Evolutionary conservation across 371 early-diverging fungal genomes (phyloP), one percentile per base, ranked within the genome.

Genomic region (Caulochytrium protostelioides): DNA sequence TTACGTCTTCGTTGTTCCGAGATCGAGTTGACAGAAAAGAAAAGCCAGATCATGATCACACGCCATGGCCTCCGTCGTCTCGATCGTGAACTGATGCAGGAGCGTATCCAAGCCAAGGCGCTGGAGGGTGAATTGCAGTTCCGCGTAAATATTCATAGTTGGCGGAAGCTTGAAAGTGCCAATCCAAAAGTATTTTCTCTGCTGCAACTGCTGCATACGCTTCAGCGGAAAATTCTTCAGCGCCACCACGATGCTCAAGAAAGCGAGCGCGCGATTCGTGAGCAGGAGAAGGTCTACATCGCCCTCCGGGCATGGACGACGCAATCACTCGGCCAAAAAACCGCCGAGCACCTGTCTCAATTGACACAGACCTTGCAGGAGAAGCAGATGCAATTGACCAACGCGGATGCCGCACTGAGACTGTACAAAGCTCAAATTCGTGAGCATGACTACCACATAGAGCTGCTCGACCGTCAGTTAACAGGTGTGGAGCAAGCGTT

Each of bases 101-200:
- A 55, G 35, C 41, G 43, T 30, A 55, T 52, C 7, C 41, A 55
- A 9, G 50, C 50, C n/a, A 66, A 58, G 37, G 63, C 61, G 4
- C 46, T 66, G 12, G 59, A 66, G 38, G 55, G 63, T n/a, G 57
- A 66, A 44, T 47, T 66, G 5, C 37, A 47, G 35, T 54, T 63
- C 31, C 64, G 59, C 16, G 52, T 66, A 30, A 66, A 66, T 39
- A 56, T 66, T 4, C 67, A 66, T 37, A 39, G 67, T 4, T 66
- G 67, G 67, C 30, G 67, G 23, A 59, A 60, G 33, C 47, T 66
- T 13, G 63, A 63, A 35, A 56, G 59, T 3, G 42, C 46, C 18
- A 55, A 59, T 32, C 67, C 67, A 20, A 52, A 62, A 35, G 59
- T 56, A 1, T 63, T 48, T 30, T 57, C 56, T 28, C 46, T 60